Evolutionary conservation across 2,329 filamentous ascomycete species (phyloP), one percentile per base, ranked within the genome.

Genomic region (Tetracladium maxilliforme): DNA sequence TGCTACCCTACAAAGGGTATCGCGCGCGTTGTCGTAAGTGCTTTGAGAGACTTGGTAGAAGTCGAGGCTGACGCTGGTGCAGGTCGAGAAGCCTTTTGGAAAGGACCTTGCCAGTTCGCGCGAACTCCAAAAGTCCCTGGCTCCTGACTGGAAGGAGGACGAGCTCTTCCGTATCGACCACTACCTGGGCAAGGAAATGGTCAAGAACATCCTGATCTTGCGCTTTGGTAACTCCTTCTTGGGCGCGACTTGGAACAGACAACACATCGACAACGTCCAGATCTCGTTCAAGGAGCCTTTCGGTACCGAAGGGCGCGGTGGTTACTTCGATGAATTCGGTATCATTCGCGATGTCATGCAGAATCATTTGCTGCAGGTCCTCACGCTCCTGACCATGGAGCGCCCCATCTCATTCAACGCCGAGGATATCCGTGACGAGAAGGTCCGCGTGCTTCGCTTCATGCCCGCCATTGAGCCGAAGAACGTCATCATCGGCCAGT

Each of bases 341-440:
- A 98, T 98, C 53, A 84, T 98, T 45, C 84, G 92, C 49, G 92
- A 98, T 62, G 90, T 98, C 40, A 95, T 98, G 90, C 90, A 98
- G 61, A 98, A 98, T 66, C 90, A 98, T 58, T 61, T 98, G 44
- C 72, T 98, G 29, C 90, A 98, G 56, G 86, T 98, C 12, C 64
- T 98, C 39, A 98, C 90, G 10, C 70, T 98, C 28, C 70, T 98
- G 36, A 83, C 90, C 33, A 98, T 98, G 90, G 90, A 98, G 61
- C 73, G 90, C 34, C 90, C 90, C 30, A 90, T 98, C 47, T 95
- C 87, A 8, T 98, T 98, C 66, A 93, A 90, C 20, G 72, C 90
- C 18, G 90, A 98, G 57, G 90, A 98, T 45, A 92, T 98, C 39
- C 84, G 90, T 48, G 92, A 98, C 50, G 90, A 98, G 58, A 98